Evolutionary conservation across 768 basidiomycete genomes (phyloP), one percentile per base, ranked within the genome.

Genomic region (Candolleomyces aberdarensis): DNA sequence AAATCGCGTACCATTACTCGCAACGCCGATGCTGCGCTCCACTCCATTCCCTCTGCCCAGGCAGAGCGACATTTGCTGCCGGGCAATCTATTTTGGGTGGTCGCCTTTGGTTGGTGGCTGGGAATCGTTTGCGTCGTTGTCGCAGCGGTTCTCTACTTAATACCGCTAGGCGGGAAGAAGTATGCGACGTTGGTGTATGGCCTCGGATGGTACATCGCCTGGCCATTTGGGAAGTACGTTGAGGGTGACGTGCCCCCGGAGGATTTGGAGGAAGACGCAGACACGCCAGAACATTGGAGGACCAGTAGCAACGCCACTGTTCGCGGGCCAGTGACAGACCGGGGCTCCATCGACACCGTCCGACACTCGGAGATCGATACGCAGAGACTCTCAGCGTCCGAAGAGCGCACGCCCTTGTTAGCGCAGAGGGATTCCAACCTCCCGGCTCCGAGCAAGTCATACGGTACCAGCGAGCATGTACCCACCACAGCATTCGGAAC

Each of bases 171-270:
- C 13, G 94, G 94, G 47, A 81, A 80, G 64, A 87, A 85, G 53
- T 98, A 96, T 71, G 85, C 92, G 2, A 84, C 83, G n/a, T 81
- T 98, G 32, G 78, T 98, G 5, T 94, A 86, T 68, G 97, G 97
- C 14, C 76, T 99, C 26, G 95, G 94, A 6, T 97, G 95, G 92
- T 99, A 99, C 72, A 83, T 98, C 57, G 85, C 85, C 20, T 98
- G 97, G 97, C 97, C 97, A 2, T 99, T 99, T 70, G 96, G 97
- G 19, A 98, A 98, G 74, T 99, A 98, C 71, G 93, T 99, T 52
- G 95, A 98, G 72, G 93, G 94, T 11, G 87, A 78, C 43, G 62
- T 69, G 22, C 69, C 75, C 6, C 71, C 70, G 19, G 76, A 76
- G 46, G 22, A 50, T 26, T 40, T 39, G 8, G 56, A 72, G 52